These are phyloP conservation scores for Bullera alba DNA, from an alignment of 768 basidiomycete species.

Conservation along the genomic window DNA sequence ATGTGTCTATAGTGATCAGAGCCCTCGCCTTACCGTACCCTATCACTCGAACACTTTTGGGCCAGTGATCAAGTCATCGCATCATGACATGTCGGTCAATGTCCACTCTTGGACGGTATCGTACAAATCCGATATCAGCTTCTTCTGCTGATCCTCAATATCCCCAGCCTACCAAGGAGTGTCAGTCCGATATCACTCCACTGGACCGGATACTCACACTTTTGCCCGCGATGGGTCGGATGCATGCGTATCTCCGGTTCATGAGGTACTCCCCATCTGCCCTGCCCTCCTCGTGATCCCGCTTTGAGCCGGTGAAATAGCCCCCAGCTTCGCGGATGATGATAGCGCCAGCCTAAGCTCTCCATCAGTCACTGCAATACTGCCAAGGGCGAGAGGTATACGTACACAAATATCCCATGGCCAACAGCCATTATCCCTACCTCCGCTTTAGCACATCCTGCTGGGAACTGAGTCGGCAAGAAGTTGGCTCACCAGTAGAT, in stretches of 20 bases:
- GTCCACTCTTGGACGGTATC: constrained; percentile 42
- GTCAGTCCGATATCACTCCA: background rate
- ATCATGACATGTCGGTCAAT: constrained; percentile 6
- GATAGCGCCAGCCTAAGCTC: constrained; percentile 67
- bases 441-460: constrained; percentile 56
- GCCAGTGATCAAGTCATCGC: too few relatives aligned
- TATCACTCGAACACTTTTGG: too few relatives aligned
- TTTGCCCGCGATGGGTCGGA: constrained; percentile 37
- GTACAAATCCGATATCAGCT: constrained; percentile 77
- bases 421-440: constrained; percentile 59
- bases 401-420: constrained; percentile 73
- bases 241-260: constrained; percentile 41
- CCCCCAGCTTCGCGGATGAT: constrained; percentile 85
- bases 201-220: constrained; percentile 12
- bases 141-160: constrained; percentile 62
- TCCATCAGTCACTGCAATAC: constrained; percentile 8
- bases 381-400: constrained; percentile 5
- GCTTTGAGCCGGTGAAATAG: constrained; percentile 61
- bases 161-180: constrained; percentile 53
- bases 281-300: constrained; percentile 45
- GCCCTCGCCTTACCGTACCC: too few relatives aligned
- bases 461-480: too few relatives aligned
- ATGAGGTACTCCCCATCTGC: constrained; percentile 39
- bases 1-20: too few relatives aligned
- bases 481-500: constrained; percentile 66